These are phyloP conservation scores for Trichoderma citrinoviride DNA, from an alignment of 2,329 filamentous ascomycete species.

Conservation along the genomic window DNA sequence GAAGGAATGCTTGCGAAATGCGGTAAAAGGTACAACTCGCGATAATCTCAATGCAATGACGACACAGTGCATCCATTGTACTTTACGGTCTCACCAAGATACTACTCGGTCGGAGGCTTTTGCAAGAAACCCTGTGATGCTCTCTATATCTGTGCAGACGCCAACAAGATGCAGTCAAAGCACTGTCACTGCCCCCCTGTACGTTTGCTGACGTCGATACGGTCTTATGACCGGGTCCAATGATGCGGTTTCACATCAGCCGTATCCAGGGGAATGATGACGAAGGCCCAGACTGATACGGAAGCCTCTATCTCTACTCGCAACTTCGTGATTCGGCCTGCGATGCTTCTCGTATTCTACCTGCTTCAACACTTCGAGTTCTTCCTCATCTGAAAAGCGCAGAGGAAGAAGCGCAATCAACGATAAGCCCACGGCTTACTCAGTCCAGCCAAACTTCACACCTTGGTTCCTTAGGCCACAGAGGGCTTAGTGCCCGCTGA, in stretches of 20 bases:
- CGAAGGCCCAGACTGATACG: background rate
- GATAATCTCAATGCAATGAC: conserved; percentile 15
- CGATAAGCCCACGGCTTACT: conserved; percentile 18
- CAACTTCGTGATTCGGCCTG: background rate
- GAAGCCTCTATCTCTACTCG: background rate
- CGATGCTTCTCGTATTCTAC: background rate
- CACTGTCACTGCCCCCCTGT: background rate
- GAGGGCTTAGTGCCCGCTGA: conserved; percentile 19
- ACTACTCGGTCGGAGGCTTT: background rate
- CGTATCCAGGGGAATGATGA: conserved; percentile 1
- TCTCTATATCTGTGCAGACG: background rate
- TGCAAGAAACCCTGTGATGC: background rate
- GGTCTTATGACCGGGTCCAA: conserved; percentile 19
- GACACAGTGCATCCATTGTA: conserved; percentile 9
- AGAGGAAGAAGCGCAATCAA: background rate
- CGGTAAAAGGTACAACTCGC: background rate
- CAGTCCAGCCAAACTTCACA: background rate
- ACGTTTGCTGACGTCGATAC: conserved; percentile 12
- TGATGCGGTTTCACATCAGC: conserved; percentile 10
- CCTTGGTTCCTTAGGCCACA: conserved; percentile 39
- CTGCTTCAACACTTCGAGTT: background rate
- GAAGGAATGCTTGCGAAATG: background rate
- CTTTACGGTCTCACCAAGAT: background rate
- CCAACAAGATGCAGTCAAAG: background rate
- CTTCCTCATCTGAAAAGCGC: conserved; percentile 3